Evolutionary conservation across 306 rosid species (phyloP), one percentile per base, ranked within the genome.

Genomic region (Bauhinia variegata): DNA sequence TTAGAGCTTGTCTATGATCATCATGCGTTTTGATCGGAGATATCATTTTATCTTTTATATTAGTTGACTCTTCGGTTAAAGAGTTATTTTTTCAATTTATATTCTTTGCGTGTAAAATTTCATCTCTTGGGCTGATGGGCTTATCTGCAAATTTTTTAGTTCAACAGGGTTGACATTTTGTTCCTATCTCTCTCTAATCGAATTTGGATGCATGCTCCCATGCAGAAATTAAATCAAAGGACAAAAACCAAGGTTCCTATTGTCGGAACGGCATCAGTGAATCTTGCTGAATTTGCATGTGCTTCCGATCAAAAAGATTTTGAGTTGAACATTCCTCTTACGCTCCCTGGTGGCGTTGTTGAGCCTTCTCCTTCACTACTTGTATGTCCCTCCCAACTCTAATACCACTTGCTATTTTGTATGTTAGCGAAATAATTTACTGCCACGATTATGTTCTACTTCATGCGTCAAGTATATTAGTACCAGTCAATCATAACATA

Each of bases 231-330:
- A 68, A 88, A 88, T 79, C 95, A 79, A 66, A 89, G 91, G 71
- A 63, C 87, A 11, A 95, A 91, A 70, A 78, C 59, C 69, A 93
- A 88, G 82, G 87, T 82, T 64, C 83, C 83, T 47, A 83, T 84
- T 49, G 74, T 88, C 13, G 99, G 99, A 56, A 82, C 83, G 3
- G 92, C 89, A 11, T 80, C 91, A 10, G 75, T 95, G 90, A 95
- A 95, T 68, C 83, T 95, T 63, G 89, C 99, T 53, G 99, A 95
- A 55, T 85, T 73, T 67, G 86, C 92, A 65, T 80, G 84, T n/a
- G 87, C 63, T 2, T 78, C 83, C 66, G 95, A 91, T 78, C 73
- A 88, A 72, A 87, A 83, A 7, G 96, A 95, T 75, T 76, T 87
- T 65, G 87, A 90, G 51, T 75, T 95, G 38, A 85, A 64, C 78